Conservation (phyloP, 257 asterid genomes). For the Thymus quinquecostatus region DNA sequence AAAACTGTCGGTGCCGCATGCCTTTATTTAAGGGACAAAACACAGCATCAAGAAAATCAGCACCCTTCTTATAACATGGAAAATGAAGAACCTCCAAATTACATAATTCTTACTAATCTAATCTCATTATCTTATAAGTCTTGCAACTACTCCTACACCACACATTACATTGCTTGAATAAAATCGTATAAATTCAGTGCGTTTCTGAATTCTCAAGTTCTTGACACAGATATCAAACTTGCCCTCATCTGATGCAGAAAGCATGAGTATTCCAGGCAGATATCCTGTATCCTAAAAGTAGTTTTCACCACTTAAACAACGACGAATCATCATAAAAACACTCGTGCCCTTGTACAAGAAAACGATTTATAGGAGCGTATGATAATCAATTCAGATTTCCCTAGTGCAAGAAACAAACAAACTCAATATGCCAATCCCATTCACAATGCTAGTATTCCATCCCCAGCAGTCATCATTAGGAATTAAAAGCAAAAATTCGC, state of each 20-base stretch:
- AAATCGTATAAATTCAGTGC: neutral
- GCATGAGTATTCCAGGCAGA: neutral
- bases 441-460: conserved; percentile 7
- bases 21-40: conserved; percentile 21
- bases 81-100: conserved; percentile 6
- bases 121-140: neutral
- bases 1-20: neutral
- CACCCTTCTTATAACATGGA: conserved; percentile 15
- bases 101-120: neutral
- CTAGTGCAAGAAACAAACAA: neutral
- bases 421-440: neutral
- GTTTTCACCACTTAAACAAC: conserved; percentile 3
- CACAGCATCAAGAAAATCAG: conserved; percentile 13
- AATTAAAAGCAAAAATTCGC: conserved; percentile 6
- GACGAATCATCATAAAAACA: conserved; percentile 4
- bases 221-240: neutral
- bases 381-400: neutral
- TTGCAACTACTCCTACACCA: neutral
- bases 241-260: neutral
- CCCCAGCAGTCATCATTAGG: neutral
- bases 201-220: neutral
- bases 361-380: conserved; percentile 9
- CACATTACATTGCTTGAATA: neutral
- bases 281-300: neutral
- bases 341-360: conserved; percentile 1